Conservation (phyloP, 192 early-diverging fungal species). For the Backusella tuberculispora region DNA sequence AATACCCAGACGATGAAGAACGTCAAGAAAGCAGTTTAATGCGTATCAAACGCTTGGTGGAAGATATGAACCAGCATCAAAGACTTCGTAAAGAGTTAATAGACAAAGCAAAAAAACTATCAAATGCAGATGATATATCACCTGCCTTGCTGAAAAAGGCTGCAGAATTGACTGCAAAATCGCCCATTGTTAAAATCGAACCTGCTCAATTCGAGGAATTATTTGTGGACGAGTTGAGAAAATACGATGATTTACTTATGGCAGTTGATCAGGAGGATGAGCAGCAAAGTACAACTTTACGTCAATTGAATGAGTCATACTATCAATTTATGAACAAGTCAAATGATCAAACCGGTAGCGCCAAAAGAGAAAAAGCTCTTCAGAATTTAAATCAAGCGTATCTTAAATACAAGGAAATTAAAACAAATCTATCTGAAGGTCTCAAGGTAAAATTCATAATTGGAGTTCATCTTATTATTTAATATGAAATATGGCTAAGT, state of each 20-base stretch:
- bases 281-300: constrained; percentile 65
- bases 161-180: constrained; percentile 63
- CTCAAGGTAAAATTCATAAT: constrained; percentile 52
- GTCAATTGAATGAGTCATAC: constrained; percentile 65
- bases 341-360: constrained; percentile 59
- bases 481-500: background rate
- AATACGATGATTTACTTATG: constrained; percentile 69
- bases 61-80: constrained; percentile 26
- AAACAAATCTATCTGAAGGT: constrained; percentile 78
- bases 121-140: constrained; percentile 81
- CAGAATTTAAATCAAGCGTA: constrained; percentile 79
- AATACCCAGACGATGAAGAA: background rate
- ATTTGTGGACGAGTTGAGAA: constrained; percentile 70
- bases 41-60: constrained; percentile 21
- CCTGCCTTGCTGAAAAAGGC: constrained; percentile 67
- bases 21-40: background rate
- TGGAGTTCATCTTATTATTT: background rate
- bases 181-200: constrained; percentile 70
- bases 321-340: constrained; percentile 65
- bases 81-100: constrained; percentile 53
- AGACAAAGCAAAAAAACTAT: constrained; percentile 67
- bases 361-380: constrained; percentile 74
- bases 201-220: constrained; percentile 77
- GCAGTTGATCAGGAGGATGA: constrained; percentile 60
- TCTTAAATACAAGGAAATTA: constrained; percentile 73